Evolutionary conservation across 2,329 filamentous ascomycete species (phyloP).

Genomic region (Geoglossum cookeanum): DNA sequence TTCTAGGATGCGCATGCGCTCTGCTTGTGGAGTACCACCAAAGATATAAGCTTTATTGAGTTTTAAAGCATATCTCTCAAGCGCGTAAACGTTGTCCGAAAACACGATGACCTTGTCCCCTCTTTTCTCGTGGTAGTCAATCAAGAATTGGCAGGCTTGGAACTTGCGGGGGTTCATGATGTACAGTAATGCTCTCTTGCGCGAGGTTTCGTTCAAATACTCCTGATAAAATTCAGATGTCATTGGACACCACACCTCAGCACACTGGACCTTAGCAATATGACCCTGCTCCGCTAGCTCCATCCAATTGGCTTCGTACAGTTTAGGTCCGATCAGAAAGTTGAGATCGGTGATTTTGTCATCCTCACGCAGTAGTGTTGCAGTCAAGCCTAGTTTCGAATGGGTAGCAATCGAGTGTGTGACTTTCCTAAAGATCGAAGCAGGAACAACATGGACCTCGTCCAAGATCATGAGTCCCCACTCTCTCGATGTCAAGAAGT

Average conservation of each 20-base stretch:
- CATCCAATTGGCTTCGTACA: slow-evolving; percentile 99
- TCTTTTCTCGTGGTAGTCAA: slow-evolving; percentile 86
- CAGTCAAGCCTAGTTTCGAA: slow-evolving; percentile 84
- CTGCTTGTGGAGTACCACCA: slow-evolving; percentile 67
- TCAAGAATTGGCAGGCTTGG: slow-evolving; percentile 93
- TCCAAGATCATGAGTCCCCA: slow-evolving; percentile 97
- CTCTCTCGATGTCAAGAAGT: slow-evolving; percentile 72
- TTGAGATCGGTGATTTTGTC: slow-evolving; percentile 97
- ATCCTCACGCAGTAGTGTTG: slow-evolving; percentile 84
- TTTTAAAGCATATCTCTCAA: slow-evolving; percentile 69
- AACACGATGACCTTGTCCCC: slow-evolving; percentile 98
- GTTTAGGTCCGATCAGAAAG: slow-evolving; percentile 89
- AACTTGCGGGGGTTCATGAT: slow-evolving; percentile 98
- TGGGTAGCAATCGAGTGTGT: slow-evolving; percentile 87
- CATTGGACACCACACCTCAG: slow-evolving; percentile 99
- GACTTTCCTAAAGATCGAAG: slow-evolving; percentile 88
- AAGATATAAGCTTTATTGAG: slow-evolving; percentile 80
- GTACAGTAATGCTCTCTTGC: slow-evolving; percentile 54
- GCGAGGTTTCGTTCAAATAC: slow-evolving; percentile 55
- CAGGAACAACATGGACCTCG: slow-evolving; percentile 94
- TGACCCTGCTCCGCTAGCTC: slow-evolving; percentile 92
- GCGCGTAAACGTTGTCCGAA: slow-evolving; percentile 88
- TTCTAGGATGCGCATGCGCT: slow-evolving; percentile 71
- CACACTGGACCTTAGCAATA: slow-evolving; percentile 92
- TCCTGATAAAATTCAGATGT: slow-evolving; percentile 95